Base-by-base conservation (phyloP, 495 filamentous ascomycete species). In the Annulohypoxylon nitens region DNA sequence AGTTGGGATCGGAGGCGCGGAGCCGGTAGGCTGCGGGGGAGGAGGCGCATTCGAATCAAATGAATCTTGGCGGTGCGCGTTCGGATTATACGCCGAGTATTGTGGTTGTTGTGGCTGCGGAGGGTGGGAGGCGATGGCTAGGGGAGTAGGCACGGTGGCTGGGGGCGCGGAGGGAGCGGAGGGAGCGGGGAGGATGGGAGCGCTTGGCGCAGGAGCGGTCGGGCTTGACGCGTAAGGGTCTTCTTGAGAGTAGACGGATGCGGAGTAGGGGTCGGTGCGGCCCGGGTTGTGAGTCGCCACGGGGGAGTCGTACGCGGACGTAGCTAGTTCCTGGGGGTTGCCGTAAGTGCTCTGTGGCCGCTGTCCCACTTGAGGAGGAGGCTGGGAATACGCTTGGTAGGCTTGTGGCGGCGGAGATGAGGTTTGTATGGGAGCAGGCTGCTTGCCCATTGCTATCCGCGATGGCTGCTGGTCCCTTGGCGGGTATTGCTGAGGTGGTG, bases 241-340 rank as follows among this genome's bases (percentile, higher is more conserved):
- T 3, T 92, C 90, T 37, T 84, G 81, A 1, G 87, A 85, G 74
- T 92, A 91, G 58, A 82, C 80, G 4, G 90, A 88, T 4, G 88
- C 84, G 6, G 87, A 86, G 66, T 91, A 92, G 0, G 88, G 83
- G 7, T 77, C 80, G 25, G 79, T 73, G 3, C 81, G 79, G 34
- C 79, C 77, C 8, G 82, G 76, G 59, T 86, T 84, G 61, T 85
- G 87, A 45, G 85, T 82, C 36, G 90, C 90, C 43, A 93, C 87
- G 18, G 93, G 93, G 5, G 92, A 93, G 76, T 95, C 92, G 71
- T 96, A 97, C 10, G 88, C 88, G 5, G 92, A 92, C n/a, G 93
- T 94, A 36, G 92, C 91, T 45, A 97, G 83, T 83, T 97, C 93
- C 79, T 95, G 93, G 0, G 93, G 93, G 51, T 90, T 89, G 9